phyloP scores from a whole-genome alignment of 345 rosid species.

The Cochlearia excelsa region DNA sequence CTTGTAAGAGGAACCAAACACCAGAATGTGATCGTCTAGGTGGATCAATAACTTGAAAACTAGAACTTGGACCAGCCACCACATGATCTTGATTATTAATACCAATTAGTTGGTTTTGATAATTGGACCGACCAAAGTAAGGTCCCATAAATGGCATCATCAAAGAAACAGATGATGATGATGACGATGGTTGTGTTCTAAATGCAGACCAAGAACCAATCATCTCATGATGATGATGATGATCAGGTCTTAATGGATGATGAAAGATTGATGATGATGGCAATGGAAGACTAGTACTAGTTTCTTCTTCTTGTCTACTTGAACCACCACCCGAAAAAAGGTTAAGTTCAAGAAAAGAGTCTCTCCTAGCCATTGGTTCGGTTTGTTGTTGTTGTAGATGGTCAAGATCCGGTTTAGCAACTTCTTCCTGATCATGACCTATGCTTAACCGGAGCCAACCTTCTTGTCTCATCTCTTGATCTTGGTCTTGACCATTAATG shows the following conservation, averaged over 20 bases:
- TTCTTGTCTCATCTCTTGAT: conserved; percentile 37
- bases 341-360: conserved; percentile 38
- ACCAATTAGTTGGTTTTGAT: conserved; percentile 40
- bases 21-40: conserved; percentile 80
- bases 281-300: conserved; percentile 41
- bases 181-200: conserved; percentile 40
- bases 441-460: conserved; percentile 86
- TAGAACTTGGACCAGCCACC: conserved; percentile 60
- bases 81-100: conserved; percentile 38
- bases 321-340: conserved; percentile 38
- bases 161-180: conserved; percentile 45
- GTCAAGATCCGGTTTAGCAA: conserved; percentile 30
- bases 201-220: conserved; percentile 44
- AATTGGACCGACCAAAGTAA: conserved; percentile 52
- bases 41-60: conserved; percentile 72
- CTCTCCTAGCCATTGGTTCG: conserved; percentile 28
- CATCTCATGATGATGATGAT: conserved; percentile 48
- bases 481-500: conserved; percentile 1
- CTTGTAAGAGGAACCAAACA: conserved; percentile 91
- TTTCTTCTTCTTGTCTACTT: conserved; percentile 37
- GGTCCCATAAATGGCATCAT: conserved; percentile 60
- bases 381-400: conserved; percentile 35
- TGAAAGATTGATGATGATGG: conserved; percentile 31
- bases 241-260: conserved; percentile 35
- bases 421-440: conserved; percentile 44